phyloP scores from a whole-genome alignment of 441 rosid species.

The Gossypium gossypioides region DNA sequence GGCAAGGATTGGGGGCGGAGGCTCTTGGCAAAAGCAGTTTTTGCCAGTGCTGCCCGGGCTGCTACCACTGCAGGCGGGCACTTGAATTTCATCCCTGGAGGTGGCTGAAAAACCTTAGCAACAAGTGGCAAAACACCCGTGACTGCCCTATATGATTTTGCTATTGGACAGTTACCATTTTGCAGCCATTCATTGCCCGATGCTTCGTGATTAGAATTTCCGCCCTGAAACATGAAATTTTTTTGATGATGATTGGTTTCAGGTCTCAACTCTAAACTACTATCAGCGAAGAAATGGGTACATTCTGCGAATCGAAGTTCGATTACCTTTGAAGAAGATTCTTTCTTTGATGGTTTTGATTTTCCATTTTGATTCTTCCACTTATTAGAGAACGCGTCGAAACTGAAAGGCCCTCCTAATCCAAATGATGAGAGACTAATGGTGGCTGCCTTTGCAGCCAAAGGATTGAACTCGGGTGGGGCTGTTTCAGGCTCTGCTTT shows the following conservation, averaged over 20 bases:
- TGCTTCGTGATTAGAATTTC: constrained; percentile 49
- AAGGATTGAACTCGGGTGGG: constrained; percentile 47
- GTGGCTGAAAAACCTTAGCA: constrained; percentile 56
- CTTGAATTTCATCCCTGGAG: constrained; percentile 42
- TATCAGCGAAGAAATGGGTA: background rate
- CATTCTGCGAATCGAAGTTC: background rate
- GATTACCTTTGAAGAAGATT: constrained; percentile 46
- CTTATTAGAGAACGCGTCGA: constrained; percentile 46
- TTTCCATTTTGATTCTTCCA: constrained; percentile 43
- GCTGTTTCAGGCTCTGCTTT: constrained; percentile 23
- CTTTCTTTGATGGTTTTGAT: constrained; percentile 44
- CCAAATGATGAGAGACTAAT: constrained; percentile 69
- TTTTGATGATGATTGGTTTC: background rate
- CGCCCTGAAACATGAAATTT: constrained; percentile 36
- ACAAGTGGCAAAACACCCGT: constrained; percentile 53
- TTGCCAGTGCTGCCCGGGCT: constrained; percentile 61
- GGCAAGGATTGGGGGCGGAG: constrained; percentile 65
- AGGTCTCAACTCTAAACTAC: background rate
- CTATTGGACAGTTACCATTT: constrained; percentile 63
- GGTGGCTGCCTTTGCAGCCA: constrained; percentile 64
- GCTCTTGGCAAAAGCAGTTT: constrained; percentile 56
- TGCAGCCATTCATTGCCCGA: constrained; percentile 56
- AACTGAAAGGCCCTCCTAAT: constrained; percentile 51
- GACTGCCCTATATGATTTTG: constrained; percentile 62
- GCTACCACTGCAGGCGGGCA: constrained; percentile 56